Percentiles rank a stretch among this genome's conserved stretches.
Conservation (phyloP, 495 filamentous ascomycete genomes). For the Aspergillus leporis region DNA sequence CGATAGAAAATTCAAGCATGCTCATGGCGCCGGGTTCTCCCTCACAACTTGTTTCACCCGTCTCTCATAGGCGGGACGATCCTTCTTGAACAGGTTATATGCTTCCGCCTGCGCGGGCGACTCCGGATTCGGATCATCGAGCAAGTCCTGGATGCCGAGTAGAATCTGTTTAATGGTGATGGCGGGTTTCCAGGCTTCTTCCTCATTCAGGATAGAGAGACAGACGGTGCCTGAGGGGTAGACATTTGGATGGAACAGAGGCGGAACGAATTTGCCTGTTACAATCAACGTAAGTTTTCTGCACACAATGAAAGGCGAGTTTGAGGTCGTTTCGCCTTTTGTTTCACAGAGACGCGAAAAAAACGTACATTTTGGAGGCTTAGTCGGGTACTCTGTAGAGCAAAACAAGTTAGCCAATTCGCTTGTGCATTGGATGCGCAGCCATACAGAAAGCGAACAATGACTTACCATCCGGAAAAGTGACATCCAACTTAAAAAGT, state of each 20-base stretch:
- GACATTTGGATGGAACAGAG: slow-evolving; percentile 98
- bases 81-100: slow-evolving; percentile 95
- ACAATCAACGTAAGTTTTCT: slow-evolving; percentile 3
- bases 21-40: slow-evolving; percentile 74
- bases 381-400: slow-evolving; percentile 89
- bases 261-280: slow-evolving; percentile 92
- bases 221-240: slow-evolving; percentile 98
- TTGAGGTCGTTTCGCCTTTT: neutral
- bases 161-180: slow-evolving; percentile 98
- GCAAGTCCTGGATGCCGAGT: slow-evolving; percentile 89
- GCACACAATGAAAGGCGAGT: neutral
- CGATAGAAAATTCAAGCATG: neutral
- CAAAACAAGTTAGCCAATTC: slow-evolving; percentile 22
- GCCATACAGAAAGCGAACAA: neutral
- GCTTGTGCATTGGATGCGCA: neutral
- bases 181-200: slow-evolving; percentile 96
- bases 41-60: slow-evolving; percentile 83
- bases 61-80: slow-evolving; percentile 81
- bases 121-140: slow-evolving; percentile 96
- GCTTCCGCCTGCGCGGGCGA: slow-evolving; percentile 96
- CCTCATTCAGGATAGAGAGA: slow-evolving; percentile 96
- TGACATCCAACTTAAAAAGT: slow-evolving; percentile 88
- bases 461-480: slow-evolving; percentile 88
- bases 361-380: slow-evolving; percentile 90
- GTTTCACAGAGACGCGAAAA: neutral